Base-by-base conservation (phyloP, 2,329 filamentous ascomycete genomes). In the Fonsecaea erecta region DNA sequence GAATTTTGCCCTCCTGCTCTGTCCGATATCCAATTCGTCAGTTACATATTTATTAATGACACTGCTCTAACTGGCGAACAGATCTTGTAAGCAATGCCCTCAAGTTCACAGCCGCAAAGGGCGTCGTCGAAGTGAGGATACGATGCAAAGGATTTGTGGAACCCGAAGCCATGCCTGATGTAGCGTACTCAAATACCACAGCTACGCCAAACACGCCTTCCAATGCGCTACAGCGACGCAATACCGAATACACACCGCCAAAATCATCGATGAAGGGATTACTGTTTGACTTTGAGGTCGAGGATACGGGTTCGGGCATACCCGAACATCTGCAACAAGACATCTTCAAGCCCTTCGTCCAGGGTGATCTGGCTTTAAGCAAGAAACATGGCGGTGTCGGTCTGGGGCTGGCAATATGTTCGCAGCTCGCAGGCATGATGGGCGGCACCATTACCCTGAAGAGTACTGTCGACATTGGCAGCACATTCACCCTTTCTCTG, bases 301-400 rank as follows among this genome's bases (percentile, higher is more conserved):
- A 92, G 74, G 93, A 97, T 70, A 93, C 88, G 0, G 93, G 93
- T 0, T 92, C 92, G 0, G 93, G 93, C 28, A 96, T 97, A 60
- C 86, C 91, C 0, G 85, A 88, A 8, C 80, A 89, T 68, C 85
- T 95, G 75, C 91, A 92, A 71, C 83, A 91, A 63, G 88, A 89
- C 69, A 91, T 97, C 6, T 97, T 97, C 75, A 93, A 97, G 75
- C 93, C 93, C 0, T 97, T 97, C 73, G 90, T 96, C 0, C 93
- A 97, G 76, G 93, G 90, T 14, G 93, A 97, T 74, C 79, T 95
- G 1, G 90, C 92, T 1, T 79, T 97, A 16, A 96, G 90, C 79
- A 94, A 92, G 76, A 95, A 94, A 73, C 95, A 89, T 74, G 92
- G 92, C 18, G 93, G 93, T 18, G 96, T 93, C 0, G 93, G 93